phyloP scores from a whole-genome alignment of 2,329 filamentous ascomycete genomes.

The Colletotrichum camelliae region DNA sequence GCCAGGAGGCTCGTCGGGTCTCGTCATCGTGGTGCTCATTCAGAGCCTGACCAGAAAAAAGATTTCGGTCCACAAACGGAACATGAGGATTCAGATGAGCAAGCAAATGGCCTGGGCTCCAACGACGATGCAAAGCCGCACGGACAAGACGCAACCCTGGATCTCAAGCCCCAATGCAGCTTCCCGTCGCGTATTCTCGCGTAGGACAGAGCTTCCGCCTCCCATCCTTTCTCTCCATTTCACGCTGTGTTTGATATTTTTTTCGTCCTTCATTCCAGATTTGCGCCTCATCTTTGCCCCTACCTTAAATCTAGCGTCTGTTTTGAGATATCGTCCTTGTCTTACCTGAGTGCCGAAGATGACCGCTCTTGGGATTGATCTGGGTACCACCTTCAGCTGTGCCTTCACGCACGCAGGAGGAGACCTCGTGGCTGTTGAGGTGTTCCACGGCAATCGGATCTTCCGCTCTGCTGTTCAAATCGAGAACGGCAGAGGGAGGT shows the following conservation, averaged over 20 bases:
- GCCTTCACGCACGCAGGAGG: background rate
- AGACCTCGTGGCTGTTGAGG: background rate
- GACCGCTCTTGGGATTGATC: background rate
- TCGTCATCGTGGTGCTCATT: background rate
- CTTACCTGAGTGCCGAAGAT: background rate
- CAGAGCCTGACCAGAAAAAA: background rate
- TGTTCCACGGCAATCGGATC: background rate
- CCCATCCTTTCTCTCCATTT: fast-evolving
- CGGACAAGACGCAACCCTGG: background rate
- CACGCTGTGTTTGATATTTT: background rate
- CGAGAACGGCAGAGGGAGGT: background rate
- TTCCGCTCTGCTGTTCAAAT: background rate
- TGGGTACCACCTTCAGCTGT: background rate
- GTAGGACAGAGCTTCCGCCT: background rate
- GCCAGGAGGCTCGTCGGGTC: background rate
- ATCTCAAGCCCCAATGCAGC: background rate
- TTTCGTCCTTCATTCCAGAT: background rate
- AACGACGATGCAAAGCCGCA: background rate
- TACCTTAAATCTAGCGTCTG: background rate
- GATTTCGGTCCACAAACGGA: background rate
- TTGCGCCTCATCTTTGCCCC: background rate
- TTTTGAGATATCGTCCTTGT: background rate
- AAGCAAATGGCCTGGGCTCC: background rate
- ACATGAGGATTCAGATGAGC: background rate
- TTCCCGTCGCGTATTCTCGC: background rate